Percentiles rank a stretch among this genome's conserved stretches.
phyloP scores from a whole-genome alignment of 2,329 filamentous ascomycete genomes.

The Aureobasidium zeae region DNA sequence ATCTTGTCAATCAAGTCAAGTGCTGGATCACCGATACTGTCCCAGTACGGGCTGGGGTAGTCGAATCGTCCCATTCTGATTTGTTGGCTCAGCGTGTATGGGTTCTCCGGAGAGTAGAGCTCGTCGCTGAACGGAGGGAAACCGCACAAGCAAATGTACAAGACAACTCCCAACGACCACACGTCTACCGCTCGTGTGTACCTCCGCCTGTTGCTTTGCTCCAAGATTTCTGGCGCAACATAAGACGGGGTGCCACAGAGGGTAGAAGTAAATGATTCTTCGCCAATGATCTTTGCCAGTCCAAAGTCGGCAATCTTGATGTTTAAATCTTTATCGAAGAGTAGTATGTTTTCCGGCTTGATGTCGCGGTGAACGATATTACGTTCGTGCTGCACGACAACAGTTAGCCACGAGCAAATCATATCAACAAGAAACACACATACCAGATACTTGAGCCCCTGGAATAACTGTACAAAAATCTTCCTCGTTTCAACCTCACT shows the following conservation, averaged over 20 bases:
- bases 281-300: slow-evolving; percentile 94
- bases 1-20: slow-evolving; percentile 91
- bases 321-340: slow-evolving; percentile 73
- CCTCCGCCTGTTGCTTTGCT: slow-evolving; percentile 68
- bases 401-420: background rate
- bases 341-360: slow-evolving; percentile 90
- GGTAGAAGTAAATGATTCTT: slow-evolving; percentile 95
- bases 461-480: slow-evolving; percentile 83
- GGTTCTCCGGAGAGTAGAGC: slow-evolving; percentile 67
- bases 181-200: slow-evolving; percentile 94
- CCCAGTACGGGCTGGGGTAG: slow-evolving; percentile 95
- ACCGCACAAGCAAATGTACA: slow-evolving; percentile 94
- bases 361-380: slow-evolving; percentile 97
- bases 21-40: slow-evolving; percentile 74
- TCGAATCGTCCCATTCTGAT: slow-evolving; percentile 84
- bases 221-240: slow-evolving; percentile 89
- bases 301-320: slow-evolving; percentile 96
- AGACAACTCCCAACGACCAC: slow-evolving; percentile 93
- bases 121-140: slow-evolving; percentile 97
- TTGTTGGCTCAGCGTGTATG: slow-evolving; percentile 78
- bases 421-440: slow-evolving; percentile 26
- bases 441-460: slow-evolving; percentile 91
- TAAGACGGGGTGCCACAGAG: slow-evolving; percentile 84
- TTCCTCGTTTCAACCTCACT: slow-evolving; percentile 75
- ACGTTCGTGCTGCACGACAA: slow-evolving; percentile 65